Conservation (phyloP, 1,284 basidiomycete species). For the Ustilago bromivora region DNA sequence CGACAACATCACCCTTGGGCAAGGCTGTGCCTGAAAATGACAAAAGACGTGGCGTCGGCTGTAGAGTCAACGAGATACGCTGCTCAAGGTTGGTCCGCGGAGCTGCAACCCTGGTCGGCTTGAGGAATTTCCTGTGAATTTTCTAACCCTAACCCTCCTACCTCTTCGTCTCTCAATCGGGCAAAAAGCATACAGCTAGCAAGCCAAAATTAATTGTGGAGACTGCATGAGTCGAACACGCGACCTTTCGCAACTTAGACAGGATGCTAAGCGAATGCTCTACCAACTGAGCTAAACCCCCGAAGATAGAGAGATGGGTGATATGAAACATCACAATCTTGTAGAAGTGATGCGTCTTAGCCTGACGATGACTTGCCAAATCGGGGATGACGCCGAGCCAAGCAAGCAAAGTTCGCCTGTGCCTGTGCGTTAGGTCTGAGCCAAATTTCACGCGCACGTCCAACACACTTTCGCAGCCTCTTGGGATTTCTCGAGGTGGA, state of each 20-base stretch:
- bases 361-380: conserved; percentile 8
- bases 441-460: conserved; percentile 2
- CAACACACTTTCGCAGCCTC: background rate
- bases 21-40: conserved; percentile 9
- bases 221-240: conserved; percentile 62
- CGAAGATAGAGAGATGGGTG: background rate
- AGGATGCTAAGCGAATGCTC: conserved; percentile 59
- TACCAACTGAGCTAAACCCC: conserved; percentile 62
- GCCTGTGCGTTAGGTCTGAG: background rate
- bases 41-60: background rate
- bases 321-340: background rate
- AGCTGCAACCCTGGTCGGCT: background rate
- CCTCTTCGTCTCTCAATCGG: too few relatives aligned
- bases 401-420: background rate
- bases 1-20: background rate
- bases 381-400: conserved; percentile 12
- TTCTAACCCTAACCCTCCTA: too few relatives aligned
- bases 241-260: conserved; percentile 56
- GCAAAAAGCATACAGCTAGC: background rate
- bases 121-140: background rate
- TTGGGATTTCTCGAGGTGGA: conserved; percentile 1
- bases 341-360: background rate
- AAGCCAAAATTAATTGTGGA: background rate
- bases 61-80: background rate
- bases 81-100: conserved; percentile 2